Evolutionary conservation across 2,329 filamentous ascomycete species (phyloP).

Genomic region (Diatrype stigma): DNA sequence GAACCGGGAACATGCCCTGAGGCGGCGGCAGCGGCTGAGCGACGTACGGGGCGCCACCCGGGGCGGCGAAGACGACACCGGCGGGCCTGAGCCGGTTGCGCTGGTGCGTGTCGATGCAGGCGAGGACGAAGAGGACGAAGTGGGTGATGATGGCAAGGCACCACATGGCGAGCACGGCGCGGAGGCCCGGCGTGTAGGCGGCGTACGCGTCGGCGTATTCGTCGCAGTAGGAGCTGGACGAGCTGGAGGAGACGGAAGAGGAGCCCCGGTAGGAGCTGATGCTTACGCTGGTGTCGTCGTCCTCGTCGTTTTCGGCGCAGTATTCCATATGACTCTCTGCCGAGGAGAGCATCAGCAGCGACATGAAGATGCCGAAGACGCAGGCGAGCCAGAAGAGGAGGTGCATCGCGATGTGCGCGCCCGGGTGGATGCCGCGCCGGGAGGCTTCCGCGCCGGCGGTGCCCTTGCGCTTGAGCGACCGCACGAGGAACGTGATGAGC

Average conservation of each 20-base stretch:
- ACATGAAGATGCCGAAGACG: constrained; percentile 18
- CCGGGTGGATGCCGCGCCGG: constrained; percentile 27
- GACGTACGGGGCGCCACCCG: not conserved
- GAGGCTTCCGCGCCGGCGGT: not conserved
- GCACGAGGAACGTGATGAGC: constrained; percentile 23
- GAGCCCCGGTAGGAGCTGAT: not conserved
- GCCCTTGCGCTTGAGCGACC: constrained; percentile 13
- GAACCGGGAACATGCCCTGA: constrained; percentile 2
- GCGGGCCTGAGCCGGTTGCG: constrained; percentile 20
- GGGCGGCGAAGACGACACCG: constrained; percentile 12
- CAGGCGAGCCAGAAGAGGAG: constrained; percentile 24
- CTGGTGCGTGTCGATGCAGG: constrained; percentile 27
- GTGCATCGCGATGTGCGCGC: constrained; percentile 25
- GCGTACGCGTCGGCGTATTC: constrained; percentile 3
- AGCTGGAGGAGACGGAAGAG: constrained; percentile 1
- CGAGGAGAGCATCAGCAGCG: constrained; percentile 4
- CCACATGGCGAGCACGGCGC: constrained; percentile 64
- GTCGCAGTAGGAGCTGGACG: constrained; percentile 13
- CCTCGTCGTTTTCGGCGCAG: constrained; percentile 6
- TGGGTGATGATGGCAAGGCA: constrained; percentile 75
- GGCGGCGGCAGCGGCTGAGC: no score
- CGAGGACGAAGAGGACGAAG: constrained; percentile 66
- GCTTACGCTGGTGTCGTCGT: not conserved
- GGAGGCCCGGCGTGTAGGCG: constrained; percentile 33
- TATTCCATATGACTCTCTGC: not conserved